Conservation (phyloP, 2,329 filamentous ascomycete species). For the Diplodia sapinea region DNA sequence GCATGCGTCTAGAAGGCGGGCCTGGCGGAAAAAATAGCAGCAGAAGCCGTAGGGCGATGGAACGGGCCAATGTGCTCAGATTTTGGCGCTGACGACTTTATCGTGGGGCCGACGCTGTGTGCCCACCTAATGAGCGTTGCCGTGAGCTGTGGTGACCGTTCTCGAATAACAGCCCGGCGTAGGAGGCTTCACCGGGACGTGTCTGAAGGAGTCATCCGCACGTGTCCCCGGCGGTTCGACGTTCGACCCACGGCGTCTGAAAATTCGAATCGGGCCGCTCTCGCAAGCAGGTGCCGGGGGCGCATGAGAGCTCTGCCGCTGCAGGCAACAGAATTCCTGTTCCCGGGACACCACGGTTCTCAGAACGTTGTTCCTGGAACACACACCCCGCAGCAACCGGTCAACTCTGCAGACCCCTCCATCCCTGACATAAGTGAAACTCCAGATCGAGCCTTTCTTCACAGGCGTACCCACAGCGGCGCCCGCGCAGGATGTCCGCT, state of each 20-base stretch:
- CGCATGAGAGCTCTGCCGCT: slow-evolving; percentile 2
- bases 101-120: slow-evolving; percentile 7
- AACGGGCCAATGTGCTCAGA: slow-evolving; percentile 4
- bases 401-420: slow-evolving; percentile 7
- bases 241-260: neutral
- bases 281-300: neutral
- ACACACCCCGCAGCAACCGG: slow-evolving; percentile 25
- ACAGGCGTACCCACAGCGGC: slow-evolving; percentile 5
- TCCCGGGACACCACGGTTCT: slow-evolving; percentile 12
- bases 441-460: slow-evolving; percentile 19
- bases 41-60: neutral
- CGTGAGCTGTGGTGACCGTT: slow-evolving; percentile 7
- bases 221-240: neutral
- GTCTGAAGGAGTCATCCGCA: slow-evolving; percentile 14
- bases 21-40: slow-evolving; percentile 14
- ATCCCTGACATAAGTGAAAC: slow-evolving; percentile 28
- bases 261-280: slow-evolving; percentile 21
- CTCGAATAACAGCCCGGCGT: slow-evolving; percentile 11
- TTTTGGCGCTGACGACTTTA: neutral
- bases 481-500: neutral
- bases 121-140: slow-evolving; percentile 9
- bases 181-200: slow-evolving; percentile 11
- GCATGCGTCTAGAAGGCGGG: slow-evolving; percentile 19
- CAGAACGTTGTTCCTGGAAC: neutral
- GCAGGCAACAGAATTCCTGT: slow-evolving; percentile 22